Evolutionary conservation across 495 filamentous ascomycete species (phyloP).

Genomic region (Annulohypoxylon maeteangense): DNA sequence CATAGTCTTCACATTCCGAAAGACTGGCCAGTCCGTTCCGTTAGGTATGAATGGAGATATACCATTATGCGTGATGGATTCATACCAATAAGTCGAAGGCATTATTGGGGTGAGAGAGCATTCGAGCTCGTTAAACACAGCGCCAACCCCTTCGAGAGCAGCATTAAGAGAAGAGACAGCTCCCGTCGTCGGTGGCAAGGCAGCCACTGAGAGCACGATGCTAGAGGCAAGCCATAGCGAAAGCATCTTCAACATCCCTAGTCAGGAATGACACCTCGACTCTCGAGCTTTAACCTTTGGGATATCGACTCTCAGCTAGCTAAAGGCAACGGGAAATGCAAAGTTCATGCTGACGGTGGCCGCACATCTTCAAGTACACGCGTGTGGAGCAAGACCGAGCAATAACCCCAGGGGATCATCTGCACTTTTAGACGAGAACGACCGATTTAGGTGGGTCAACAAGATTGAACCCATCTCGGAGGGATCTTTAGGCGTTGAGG

Average conservation of each 20-base stretch:
- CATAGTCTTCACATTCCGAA: conserved; percentile 6
- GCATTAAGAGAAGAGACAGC: neutral
- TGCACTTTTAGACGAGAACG: neutral
- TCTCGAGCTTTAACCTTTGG: neutral
- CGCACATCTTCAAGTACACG: neutral
- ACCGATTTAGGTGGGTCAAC: neutral
- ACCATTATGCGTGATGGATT: neutral
- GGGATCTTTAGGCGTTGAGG: neutral
- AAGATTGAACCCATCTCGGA: conserved; percentile 2
- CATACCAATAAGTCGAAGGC: conserved; percentile 7
- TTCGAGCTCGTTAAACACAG: neutral
- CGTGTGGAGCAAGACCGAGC: neutral
- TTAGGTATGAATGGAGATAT: conserved; percentile 5
- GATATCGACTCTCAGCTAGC: neutral
- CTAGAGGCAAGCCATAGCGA: neutral
- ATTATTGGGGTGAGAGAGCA: neutral
- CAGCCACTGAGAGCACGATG: neutral
- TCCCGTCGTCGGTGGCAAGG: neutral
- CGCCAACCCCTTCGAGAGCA: neutral
- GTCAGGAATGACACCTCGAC: neutral
- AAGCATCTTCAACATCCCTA: neutral
- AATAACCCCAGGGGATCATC: neutral
- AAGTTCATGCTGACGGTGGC: neutral
- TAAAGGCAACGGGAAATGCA: neutral
- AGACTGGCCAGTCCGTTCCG: conserved; percentile 3